Conservation (phyloP, 306 rosid genomes). For the Canavalia gladiata region DNA sequence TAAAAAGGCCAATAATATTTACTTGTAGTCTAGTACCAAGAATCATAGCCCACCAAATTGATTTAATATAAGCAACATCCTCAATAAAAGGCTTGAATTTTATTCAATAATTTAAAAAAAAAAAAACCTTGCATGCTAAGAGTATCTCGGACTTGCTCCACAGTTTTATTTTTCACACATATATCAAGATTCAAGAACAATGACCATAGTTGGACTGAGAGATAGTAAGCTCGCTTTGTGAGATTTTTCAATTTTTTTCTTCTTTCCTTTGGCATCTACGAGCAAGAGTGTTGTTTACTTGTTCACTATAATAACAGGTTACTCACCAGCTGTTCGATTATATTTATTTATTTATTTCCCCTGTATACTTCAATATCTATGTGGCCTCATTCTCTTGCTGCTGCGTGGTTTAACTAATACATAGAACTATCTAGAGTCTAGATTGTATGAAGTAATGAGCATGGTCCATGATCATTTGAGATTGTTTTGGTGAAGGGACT, state of each 20-base stretch:
- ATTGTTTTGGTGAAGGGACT: too few relatives aligned
- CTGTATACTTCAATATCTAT: too few relatives aligned
- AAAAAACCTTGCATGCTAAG: neutral
- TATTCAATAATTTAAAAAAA: neutral
- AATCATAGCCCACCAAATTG: neutral
- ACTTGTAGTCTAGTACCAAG: neutral
- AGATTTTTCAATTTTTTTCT: neutral
- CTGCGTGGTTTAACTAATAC: neutral
- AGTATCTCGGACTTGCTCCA: neutral
- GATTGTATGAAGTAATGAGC: neutral
- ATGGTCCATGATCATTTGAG: too few relatives aligned
- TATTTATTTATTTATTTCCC: too few relatives aligned
- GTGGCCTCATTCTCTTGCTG: neutral
- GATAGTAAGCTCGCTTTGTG: neutral
- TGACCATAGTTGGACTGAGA: neutral
- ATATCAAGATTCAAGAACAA: conserved; percentile 26
- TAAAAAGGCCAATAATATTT: neutral
- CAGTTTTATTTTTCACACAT: neutral
- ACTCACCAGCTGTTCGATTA: too few relatives aligned
- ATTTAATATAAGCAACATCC: neutral
- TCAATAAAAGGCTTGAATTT: conserved; percentile 8
- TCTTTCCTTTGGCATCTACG: neutral
- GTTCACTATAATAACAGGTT: too few relatives aligned
- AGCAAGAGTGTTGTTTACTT: neutral
- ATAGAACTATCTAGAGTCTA: neutral